Percentiles rank a stretch among this genome's conserved stretches.
Evolutionary conservation across 1,284 basidiomycete genomes (phyloP).

Genomic region (Cystobasidium sp.): DNA sequence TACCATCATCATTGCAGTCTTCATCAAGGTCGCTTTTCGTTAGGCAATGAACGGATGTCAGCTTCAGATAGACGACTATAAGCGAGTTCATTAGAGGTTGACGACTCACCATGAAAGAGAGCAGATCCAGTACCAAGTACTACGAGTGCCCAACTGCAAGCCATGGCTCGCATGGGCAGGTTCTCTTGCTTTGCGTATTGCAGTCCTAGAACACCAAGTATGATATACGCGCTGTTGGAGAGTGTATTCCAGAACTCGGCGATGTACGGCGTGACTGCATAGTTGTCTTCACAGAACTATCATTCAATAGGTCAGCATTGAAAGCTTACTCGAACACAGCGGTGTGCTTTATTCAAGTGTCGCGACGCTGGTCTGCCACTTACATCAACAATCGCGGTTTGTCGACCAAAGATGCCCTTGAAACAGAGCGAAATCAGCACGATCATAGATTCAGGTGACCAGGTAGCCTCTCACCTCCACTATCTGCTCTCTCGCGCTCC

Average conservation of each 20-base stretch:
- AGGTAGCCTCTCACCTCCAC: too few relatives aligned
- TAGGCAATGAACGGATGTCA: neutral
- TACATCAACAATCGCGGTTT: constrained; percentile 35
- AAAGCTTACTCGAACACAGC: neutral
- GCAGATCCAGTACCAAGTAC: constrained; percentile 37
- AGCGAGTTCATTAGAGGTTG: too few relatives aligned
- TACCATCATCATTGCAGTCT: constrained; percentile 36
- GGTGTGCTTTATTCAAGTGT: neutral
- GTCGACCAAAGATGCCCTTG: constrained; percentile 34
- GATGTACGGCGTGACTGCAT: constrained; percentile 57
- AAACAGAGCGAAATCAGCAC: constrained; percentile 5
- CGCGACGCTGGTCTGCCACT: neutral
- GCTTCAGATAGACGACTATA: too few relatives aligned
- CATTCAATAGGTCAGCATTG: neutral
- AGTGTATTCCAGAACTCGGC: constrained; percentile 59
- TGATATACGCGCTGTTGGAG: constrained; percentile 60
- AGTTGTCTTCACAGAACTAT: constrained; percentile 59
- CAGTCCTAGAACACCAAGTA: constrained; percentile 58
- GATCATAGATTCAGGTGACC: neutral
- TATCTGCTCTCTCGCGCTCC: constrained; percentile 35
- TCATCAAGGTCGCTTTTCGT: constrained; percentile 35
- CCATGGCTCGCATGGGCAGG: constrained; percentile 46
- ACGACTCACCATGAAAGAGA: constrained; percentile 41
- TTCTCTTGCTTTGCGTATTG: constrained; percentile 48
- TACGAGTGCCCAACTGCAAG: constrained; percentile 19